Evolutionary conservation across 108 stramenopile genomes (phyloP).

Genomic region (Poteriospumella lacustris): DNA sequence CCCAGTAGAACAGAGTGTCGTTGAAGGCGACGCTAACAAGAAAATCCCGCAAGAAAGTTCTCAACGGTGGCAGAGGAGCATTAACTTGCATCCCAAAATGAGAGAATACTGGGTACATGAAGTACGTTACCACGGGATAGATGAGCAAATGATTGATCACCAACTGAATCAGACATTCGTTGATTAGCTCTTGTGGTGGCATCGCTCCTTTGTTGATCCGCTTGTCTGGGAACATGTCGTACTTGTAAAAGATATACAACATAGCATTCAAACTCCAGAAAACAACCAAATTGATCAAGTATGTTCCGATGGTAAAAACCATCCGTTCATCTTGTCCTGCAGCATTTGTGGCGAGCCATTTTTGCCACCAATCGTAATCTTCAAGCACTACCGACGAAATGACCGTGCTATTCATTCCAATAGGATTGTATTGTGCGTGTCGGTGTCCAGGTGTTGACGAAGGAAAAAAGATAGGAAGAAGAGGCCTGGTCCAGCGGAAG

Average conservation of each 20-base stretch:
- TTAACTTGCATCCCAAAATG: background rate
- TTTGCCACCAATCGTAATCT: no score
- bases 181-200: background rate
- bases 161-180: no score
- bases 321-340: no score
- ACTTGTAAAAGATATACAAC: background rate
- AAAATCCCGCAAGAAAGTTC: constrained; percentile 11
- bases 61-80: background rate
- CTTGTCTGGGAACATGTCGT: background rate
- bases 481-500: no score
- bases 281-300: background rate
- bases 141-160: background rate
- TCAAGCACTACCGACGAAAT: no score
- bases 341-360: no score
- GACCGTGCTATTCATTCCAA: no score
- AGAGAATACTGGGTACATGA: background rate
- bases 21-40: constrained; percentile 26
- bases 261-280: background rate
- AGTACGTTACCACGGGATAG: background rate
- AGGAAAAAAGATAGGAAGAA: no score
- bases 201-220: background rate
- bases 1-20: constrained; percentile 38
- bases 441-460: no score
- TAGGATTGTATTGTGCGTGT: no score
- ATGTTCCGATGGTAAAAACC: background rate